A percentile compares a stretch with the other conserved stretches of the same genome.
Conservation (phyloP, 768 basidiomycete species). For the Naematelia encephala region DNA sequence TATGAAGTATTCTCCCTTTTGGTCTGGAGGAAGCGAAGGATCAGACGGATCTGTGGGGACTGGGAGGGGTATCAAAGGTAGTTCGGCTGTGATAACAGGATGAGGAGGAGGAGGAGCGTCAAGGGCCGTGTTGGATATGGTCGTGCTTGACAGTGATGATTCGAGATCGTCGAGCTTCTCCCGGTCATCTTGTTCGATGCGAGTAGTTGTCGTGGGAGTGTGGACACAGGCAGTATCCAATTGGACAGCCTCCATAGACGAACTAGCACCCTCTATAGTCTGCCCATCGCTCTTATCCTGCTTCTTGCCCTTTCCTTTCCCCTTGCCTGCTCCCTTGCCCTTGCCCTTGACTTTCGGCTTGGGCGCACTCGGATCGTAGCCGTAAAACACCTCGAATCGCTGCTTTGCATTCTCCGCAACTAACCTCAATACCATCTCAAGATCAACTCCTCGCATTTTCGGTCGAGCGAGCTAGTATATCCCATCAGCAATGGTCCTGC, state of each 20-base stretch:
- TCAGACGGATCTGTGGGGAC: not conserved
- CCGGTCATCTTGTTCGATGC: too few relatives aligned
- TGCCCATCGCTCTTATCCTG: not conserved
- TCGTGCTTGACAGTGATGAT: too few relatives aligned
- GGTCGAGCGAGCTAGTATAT: slow-evolving; percentile 62
- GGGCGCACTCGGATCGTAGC: slow-evolving; percentile 39
- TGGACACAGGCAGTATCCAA: too few relatives aligned
- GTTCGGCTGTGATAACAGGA: slow-evolving; percentile 16
- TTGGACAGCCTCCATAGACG: too few relatives aligned
- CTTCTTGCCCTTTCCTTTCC: not conserved
- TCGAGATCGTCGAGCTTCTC: too few relatives aligned
- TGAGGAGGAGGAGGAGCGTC: too few relatives aligned
- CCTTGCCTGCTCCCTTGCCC: not conserved
- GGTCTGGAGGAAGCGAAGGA: not conserved
- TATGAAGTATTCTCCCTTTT: slow-evolving; percentile 43
- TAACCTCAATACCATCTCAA: slow-evolving; percentile 45
- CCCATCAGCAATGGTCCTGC: not conserved
- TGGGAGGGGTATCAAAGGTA: slow-evolving; percentile 30
- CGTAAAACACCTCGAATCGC: slow-evolving; percentile 48
- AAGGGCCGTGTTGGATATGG: not conserved
- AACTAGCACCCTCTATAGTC: slow-evolving; percentile 1
- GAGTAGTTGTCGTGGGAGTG: too few relatives aligned
- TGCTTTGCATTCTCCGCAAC: slow-evolving; percentile 51
- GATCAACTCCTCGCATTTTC: slow-evolving; percentile 62
- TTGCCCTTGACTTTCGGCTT: slow-evolving; percentile 12